Conservation (phyloP, 2,329 filamentous ascomycete species). For the Monosporascus sp. region DNA sequence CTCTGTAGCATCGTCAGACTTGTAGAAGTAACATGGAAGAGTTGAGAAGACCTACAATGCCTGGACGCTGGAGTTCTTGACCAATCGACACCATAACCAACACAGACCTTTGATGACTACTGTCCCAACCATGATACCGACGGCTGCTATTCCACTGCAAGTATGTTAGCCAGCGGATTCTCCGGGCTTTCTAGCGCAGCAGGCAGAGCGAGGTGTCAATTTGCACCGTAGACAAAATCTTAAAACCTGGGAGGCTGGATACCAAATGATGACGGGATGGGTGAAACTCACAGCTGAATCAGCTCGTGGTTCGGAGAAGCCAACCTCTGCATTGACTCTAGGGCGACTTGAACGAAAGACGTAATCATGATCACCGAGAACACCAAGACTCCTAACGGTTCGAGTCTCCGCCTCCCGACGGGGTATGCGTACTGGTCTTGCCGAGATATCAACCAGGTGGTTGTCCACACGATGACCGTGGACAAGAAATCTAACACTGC, state of each 20-base stretch:
- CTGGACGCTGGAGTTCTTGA: slow-evolving; percentile 81
- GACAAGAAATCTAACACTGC: slow-evolving; percentile 75
- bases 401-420: slow-evolving; percentile 69
- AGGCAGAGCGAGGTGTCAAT: background rate
- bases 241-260: background rate
- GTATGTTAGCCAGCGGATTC: slow-evolving; percentile 3
- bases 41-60: slow-evolving; percentile 50
- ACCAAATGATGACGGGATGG: background rate
- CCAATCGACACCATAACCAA: slow-evolving; percentile 83
- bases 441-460: slow-evolving; percentile 67
- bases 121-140: slow-evolving; percentile 75
- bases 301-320: slow-evolving; percentile 56
- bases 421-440: slow-evolving; percentile 73
- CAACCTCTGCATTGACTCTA: slow-evolving; percentile 64
- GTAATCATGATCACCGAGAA: slow-evolving; percentile 86
- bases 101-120: slow-evolving; percentile 76
- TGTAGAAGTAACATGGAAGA: background rate
- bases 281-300: slow-evolving; percentile 53
- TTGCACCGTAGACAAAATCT: background rate
- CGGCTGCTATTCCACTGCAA: slow-evolving; percentile 55
- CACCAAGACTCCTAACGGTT: slow-evolving; percentile 74
- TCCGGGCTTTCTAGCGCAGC: too few relatives aligned
- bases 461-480: slow-evolving; percentile 76
- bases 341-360: slow-evolving; percentile 71
- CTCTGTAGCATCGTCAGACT: slow-evolving; percentile 25